Conservation (phyloP, 805 yeast species). For the Jamesozyma hellenica region DNA sequence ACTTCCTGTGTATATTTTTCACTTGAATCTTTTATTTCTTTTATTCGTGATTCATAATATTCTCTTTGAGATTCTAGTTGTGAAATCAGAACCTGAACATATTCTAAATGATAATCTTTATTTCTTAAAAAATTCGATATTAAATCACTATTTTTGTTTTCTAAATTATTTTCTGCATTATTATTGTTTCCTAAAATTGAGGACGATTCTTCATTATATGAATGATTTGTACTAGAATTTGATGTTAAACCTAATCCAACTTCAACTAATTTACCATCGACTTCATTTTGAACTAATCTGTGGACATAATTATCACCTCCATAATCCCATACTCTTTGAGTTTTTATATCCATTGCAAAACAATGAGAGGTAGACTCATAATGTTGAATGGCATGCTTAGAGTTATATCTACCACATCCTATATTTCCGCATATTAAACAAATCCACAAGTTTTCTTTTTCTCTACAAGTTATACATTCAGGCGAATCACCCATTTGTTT, state of each 20-base stretch:
- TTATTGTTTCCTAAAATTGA: background rate
- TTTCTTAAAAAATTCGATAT: conserved; percentile 28
- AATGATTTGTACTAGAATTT: no score
- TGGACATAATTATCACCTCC: conserved; percentile 88
- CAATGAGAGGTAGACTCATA: conserved; percentile 72
- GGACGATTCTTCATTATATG: no score
- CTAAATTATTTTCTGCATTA: background rate
- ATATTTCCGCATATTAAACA: conserved; percentile 83
- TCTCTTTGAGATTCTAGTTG: conserved; percentile 82
- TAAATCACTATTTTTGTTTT: conserved; percentile 11
- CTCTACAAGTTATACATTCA: conserved; percentile 48
- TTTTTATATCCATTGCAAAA: conserved; percentile 76
- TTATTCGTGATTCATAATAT: conserved; percentile 53
- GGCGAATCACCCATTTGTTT: conserved; percentile 22
- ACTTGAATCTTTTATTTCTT: conserved; percentile 10
- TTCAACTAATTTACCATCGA: conserved; percentile 86
- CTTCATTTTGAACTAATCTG: conserved; percentile 69
- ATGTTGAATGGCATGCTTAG: conserved; percentile 78
- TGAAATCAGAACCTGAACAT: conserved; percentile 64
- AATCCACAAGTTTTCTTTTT: conserved; percentile 65
- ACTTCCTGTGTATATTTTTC: background rate
- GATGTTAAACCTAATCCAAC: conserved; percentile 22
- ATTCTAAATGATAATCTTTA: conserved; percentile 63
- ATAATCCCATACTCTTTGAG: conserved; percentile 92
- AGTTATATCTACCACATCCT: conserved; percentile 86